Base-by-base conservation (phyloP, 192 early-diverging fungal species). In the Tieghemiomyces parasiticus region DNA sequence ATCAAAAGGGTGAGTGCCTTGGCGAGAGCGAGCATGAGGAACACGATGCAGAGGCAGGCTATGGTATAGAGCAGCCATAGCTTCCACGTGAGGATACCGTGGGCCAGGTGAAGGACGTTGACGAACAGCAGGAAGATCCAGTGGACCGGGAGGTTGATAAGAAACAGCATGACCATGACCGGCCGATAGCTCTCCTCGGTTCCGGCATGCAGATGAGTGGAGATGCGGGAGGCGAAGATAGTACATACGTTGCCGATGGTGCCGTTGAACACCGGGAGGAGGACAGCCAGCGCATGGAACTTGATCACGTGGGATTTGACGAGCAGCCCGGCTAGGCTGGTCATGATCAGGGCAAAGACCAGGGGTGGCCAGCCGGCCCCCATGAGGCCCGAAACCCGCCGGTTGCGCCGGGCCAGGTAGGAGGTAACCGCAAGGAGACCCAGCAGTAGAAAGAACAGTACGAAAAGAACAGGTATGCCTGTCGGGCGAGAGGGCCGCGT, bases 231-330 rank as follows among this genome's bases (percentile, higher is more conserved):
- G 0, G 83, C 83, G 55, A 84, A 88, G 19, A 90, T 84, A 4
- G 88, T 85, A 26, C 80, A 84, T n/a, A 90, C 71, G 59, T 90
- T 90, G 30, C 88, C 88, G 26, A 78, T 73, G 14, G 89, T 74
- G 0, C 77, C 77, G 28, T 78, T 74, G 26, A 74, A 59, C 22
- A 74, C 71, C 0, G 76, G 74, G 3, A 74, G 69, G 26, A 78
- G 60, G 0, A 69, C 63, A 0, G 76, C 69, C 64, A 78, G 63
- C 4, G 61, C 74, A 0, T 65, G 66, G 30, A 61, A 71, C 1
- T 47, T 33, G 9, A 58, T 49, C 0, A 69, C 74, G 35, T 49
- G 66, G 10, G 59, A 51, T 35, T 70, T 67, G 19, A 75, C 66
- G 0, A 75, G 35, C 6, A 75, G 25, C 0, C 74, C 74, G 1